Evolutionary conservation across 73 alveolate genomes (phyloP), one percentile per base, ranked within the genome.

Genomic region (Paramecium biaurelia): DNA sequence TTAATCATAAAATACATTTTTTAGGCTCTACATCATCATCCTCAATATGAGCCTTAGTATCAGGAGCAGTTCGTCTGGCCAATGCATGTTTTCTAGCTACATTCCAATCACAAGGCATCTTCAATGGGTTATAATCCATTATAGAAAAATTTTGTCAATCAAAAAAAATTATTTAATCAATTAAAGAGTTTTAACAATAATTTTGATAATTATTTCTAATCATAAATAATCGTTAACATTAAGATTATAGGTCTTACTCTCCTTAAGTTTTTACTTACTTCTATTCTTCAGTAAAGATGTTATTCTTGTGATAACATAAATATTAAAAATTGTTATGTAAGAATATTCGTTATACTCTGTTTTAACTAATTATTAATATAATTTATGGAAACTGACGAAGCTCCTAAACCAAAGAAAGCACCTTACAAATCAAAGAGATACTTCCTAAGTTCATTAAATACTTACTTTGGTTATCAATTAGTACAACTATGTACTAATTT

Each of bases 361-460:
- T 53, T 53, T 53, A 53, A 53, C 68, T 53, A 53, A 53, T 53
- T 15, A 53, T 79, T 20, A 23, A 43, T 30, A 37, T 79, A 79
- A 41, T 43, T 79, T 23, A 41, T 43, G 45, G 90, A 47, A 79
- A 47, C 56, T 72, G 90, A 79, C 42, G 90, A 79, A 20, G 90
- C 28, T 20, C 90, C 90, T 18, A 79, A 79, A 47, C 47, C 72
- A 24, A 89, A 70, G 85, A 89, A 89, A 38, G 90, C 70, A 15
- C 92, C 89, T 3, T 68, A 70, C 20, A 82, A 45, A 41, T 89
- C 85, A 70, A 89, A 89, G n/a, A 67, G 94, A 89, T 89, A 70
- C 74, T 89, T 89, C 57, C 53, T 89, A 35, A 70, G 92, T 82
- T 89, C 94, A 6, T 14, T 89, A 14, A 89, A 89, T 89, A 89